A percentile compares a stretch with the other conserved stretches of the same genome.
Evolutionary conservation across 805 yeast genomes (phyloP).

Genomic region (Wickerhamiella dianesei): DNA sequence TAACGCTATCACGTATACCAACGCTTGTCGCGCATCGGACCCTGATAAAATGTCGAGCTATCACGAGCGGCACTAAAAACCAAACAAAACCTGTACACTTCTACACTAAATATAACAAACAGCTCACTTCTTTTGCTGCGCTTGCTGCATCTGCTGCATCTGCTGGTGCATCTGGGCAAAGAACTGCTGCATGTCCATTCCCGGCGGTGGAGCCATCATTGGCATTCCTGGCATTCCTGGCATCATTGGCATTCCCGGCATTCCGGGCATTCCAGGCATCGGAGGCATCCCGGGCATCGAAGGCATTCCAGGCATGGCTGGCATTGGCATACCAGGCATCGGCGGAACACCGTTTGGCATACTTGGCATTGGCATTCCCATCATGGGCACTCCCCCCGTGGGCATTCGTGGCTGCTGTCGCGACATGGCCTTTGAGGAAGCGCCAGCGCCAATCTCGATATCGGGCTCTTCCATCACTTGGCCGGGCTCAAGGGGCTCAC

Average conservation of each 20-base stretch:
- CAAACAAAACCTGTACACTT: no score
- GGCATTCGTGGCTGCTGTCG: neutral
- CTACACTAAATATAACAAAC: no score
- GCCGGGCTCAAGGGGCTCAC: constrained; percentile 64
- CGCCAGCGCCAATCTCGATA: constrained; percentile 90
- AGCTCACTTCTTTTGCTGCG: neutral
- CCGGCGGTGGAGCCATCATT: constrained; percentile 19
- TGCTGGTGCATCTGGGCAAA: constrained; percentile 19
- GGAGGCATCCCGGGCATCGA: constrained; percentile 8
- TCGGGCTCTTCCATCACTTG: constrained; percentile 92
- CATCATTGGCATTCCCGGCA: constrained; percentile 23
- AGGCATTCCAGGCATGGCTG: constrained; percentile 15
- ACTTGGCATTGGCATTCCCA: constrained; percentile 20
- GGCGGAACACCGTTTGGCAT: constrained; percentile 13
- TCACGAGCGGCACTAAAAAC: no score
- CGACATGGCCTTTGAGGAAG: constrained; percentile 30
- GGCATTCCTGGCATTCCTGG: constrained; percentile 23
- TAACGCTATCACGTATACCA: neutral
- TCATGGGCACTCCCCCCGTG: constrained; percentile 13
- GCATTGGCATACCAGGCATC: constrained; percentile 18
- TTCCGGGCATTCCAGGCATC: constrained; percentile 10
- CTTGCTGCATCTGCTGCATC: constrained; percentile 12
- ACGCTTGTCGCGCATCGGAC: neutral
- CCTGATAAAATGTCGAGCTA: neutral
- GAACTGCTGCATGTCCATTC: constrained; percentile 15